phyloP scores from a whole-genome alignment of 805 yeast genomes.

The Starmerella scarabaei region DNA sequence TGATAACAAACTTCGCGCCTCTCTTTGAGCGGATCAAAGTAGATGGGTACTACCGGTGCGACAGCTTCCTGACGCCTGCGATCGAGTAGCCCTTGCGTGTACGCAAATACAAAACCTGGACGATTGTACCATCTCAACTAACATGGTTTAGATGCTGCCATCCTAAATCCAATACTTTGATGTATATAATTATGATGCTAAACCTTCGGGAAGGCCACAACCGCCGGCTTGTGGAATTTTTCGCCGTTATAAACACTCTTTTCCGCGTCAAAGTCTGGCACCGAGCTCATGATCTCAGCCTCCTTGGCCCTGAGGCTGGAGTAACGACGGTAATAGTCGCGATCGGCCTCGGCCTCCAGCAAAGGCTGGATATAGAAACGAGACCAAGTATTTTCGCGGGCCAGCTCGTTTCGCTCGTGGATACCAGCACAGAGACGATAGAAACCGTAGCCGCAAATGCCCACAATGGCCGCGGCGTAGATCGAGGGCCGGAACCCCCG shows the following conservation, averaged over 20 bases:
- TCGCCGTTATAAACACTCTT: conserved; percentile 36
- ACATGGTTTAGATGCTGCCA: too few relatives aligned
- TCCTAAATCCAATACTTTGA: too few relatives aligned
- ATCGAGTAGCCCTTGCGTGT: too few relatives aligned
- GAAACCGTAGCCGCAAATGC: conserved; percentile 58
- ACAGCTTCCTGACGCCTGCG: too few relatives aligned
- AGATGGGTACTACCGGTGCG: too few relatives aligned
- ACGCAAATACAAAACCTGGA: too few relatives aligned
- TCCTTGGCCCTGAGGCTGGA: conserved; percentile 56
- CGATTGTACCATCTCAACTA: too few relatives aligned
- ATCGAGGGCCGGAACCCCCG: conserved; percentile 72
- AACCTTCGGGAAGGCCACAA: conserved; percentile 25
- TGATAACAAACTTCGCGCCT: too few relatives aligned
- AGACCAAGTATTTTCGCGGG: conserved; percentile 67
- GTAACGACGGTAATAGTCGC: conserved; percentile 62
- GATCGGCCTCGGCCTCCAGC: conserved; percentile 68
- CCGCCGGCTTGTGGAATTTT: conserved; percentile 30
- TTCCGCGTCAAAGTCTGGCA: conserved; percentile 49
- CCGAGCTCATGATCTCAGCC: conserved; percentile 49
- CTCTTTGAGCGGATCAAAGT: too few relatives aligned
- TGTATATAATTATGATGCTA: too few relatives aligned
- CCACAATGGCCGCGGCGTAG: conserved; percentile 52
- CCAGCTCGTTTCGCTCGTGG: conserved; percentile 57
- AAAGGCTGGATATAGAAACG: conserved; percentile 60
- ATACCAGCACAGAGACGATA: conserved; percentile 53